Evolutionary conservation across 306 rosid species (phyloP).

Genomic region (Prinsepia uniflora): DNA sequence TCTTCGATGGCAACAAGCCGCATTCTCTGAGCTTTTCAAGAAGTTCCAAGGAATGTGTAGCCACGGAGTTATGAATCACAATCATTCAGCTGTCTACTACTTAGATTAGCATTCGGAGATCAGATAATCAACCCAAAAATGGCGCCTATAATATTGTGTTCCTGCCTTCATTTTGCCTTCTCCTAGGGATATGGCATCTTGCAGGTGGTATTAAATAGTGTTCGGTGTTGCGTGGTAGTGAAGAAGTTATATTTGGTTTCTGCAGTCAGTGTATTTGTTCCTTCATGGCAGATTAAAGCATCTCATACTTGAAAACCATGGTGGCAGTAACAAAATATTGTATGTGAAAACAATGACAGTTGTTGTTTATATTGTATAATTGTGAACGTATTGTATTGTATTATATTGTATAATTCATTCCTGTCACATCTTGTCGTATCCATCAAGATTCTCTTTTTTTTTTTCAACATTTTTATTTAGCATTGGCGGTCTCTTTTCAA

Average conservation of each 20-base stretch:
- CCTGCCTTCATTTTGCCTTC: not conserved
- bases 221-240: constrained; percentile 6
- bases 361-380: not conserved
- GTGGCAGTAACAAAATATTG: too few species aligned
- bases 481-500: too few species aligned
- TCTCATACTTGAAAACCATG: not conserved
- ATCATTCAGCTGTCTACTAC: not conserved
- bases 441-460: too few species aligned
- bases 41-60: not conserved
- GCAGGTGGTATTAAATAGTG: constrained; percentile 4
- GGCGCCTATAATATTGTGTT: not conserved
- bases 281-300: constrained; percentile 9
- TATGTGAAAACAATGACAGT: not conserved
- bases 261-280: constrained; percentile 14
- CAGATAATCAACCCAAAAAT: not conserved
- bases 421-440: not conserved
- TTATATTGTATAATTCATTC: not conserved
- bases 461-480: too few species aligned
- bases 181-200: not conserved
- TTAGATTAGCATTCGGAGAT: not conserved
- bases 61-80: not conserved
- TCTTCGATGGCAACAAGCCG: constrained; percentile 2
- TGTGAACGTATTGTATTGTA: not conserved
- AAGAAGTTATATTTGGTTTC: not conserved
- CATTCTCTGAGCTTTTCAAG: constrained; percentile 7